Conservation (phyloP, 2,329 filamentous ascomycete species). For the Fusarium protoensiforme region DNA sequence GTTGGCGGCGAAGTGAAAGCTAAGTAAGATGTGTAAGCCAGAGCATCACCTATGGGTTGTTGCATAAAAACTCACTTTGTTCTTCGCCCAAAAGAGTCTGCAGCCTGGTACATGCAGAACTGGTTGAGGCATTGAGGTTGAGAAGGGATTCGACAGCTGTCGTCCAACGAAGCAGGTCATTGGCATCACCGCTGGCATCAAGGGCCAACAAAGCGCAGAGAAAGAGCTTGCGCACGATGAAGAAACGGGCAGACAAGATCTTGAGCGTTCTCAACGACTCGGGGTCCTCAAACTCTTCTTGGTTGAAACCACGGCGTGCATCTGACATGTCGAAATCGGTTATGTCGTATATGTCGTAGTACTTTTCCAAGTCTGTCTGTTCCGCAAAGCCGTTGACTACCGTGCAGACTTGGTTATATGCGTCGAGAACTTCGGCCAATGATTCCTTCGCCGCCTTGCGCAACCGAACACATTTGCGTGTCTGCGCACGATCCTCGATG, state of each 20-base stretch:
- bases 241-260: constrained; percentile 82
- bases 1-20: constrained; percentile 66
- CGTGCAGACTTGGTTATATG: constrained; percentile 76
- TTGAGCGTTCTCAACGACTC: constrained; percentile 85
- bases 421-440: constrained; percentile 76
- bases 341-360: constrained; percentile 90
- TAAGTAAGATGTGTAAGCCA: constrained; percentile 40
- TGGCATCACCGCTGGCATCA: constrained; percentile 80
- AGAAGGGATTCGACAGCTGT: constrained; percentile 81
- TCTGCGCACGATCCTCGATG: constrained; percentile 84
- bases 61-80: constrained; percentile 69
- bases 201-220: constrained; percentile 90
- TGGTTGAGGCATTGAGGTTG: constrained; percentile 70
- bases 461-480: constrained; percentile 81
- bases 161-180: constrained; percentile 83
- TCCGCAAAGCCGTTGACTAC: constrained; percentile 79
- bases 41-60: background rate
- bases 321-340: constrained; percentile 78
- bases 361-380: constrained; percentile 86
- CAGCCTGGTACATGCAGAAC: constrained; percentile 72
- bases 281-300: constrained; percentile 78
- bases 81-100: constrained; percentile 79
- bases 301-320: constrained; percentile 72
- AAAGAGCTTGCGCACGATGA: constrained; percentile 84
- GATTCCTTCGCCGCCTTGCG: constrained; percentile 79